A percentile compares a stretch with the other conserved stretches of the same genome.
These are phyloP conservation scores for Petunia secreta DNA, from an alignment of 257 asterid species.

Conservation along the genomic window DNA sequence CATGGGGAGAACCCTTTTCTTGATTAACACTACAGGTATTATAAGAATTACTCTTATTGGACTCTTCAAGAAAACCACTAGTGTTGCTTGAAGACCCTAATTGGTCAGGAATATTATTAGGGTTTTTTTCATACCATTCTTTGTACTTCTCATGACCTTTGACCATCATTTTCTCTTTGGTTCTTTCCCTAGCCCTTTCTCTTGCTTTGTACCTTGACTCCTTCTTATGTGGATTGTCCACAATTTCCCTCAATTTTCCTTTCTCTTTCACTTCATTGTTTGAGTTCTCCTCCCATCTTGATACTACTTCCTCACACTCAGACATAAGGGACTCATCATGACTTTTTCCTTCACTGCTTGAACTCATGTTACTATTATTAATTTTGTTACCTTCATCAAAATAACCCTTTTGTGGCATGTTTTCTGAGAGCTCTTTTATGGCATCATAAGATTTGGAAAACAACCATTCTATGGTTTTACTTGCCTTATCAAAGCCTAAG, in stretches of 20 bases:
- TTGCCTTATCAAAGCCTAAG: constrained; percentile 74
- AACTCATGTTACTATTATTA: constrained; percentile 15
- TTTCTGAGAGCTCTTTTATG: constrained; percentile 50
- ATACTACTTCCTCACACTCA: constrained; percentile 51
- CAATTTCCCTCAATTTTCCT: constrained; percentile 24
- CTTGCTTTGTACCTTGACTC: constrained; percentile 57
- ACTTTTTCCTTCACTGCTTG: constrained; percentile 35
- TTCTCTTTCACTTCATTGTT: background rate
- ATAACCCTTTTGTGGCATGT: constrained; percentile 32
- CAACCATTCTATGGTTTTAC: constrained; percentile 83
- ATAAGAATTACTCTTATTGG: constrained; percentile 28
- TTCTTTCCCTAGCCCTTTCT: constrained; percentile 61
- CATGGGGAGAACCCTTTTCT: constrained; percentile 20
- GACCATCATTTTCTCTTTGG: constrained; percentile 57
- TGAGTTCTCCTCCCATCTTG: constrained; percentile 37
- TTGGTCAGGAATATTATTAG: constrained; percentile 33
- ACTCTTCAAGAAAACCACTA: constrained; percentile 21
- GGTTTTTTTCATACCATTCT: constrained; percentile 26
- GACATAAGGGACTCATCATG: constrained; percentile 36
- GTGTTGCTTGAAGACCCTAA: constrained; percentile 23
- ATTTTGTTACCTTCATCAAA: constrained; percentile 11
- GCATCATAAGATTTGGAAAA: constrained; percentile 59
- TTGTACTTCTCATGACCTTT: constrained; percentile 40
- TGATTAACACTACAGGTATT: constrained; percentile 34
- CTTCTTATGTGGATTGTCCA: background rate